Conservation (phyloP, 306 rosid genomes). For the Cucurbita moschata region DNA sequence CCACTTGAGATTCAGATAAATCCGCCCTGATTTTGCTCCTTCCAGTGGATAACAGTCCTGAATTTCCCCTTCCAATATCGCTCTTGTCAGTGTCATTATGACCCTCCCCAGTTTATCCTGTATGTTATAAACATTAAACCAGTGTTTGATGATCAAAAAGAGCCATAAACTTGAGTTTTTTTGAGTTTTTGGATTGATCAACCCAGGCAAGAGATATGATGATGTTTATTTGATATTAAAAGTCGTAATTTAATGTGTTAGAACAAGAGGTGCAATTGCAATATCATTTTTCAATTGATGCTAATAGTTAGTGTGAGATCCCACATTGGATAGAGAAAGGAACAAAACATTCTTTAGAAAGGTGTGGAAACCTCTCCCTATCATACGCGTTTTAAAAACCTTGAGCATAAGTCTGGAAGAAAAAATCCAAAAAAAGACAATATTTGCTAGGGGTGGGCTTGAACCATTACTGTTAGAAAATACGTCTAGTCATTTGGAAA, state of each 20-base stretch:
- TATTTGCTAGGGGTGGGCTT: too few species aligned
- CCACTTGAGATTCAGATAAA: conserved; percentile 54
- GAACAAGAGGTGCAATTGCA: too few species aligned
- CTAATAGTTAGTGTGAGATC: neutral
- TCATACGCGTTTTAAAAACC: too few species aligned
- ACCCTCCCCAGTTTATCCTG: conserved; percentile 75
- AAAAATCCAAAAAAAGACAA: too few species aligned
- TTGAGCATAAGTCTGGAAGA: too few species aligned
- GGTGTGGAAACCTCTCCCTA: too few species aligned
- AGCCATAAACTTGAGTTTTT: neutral
- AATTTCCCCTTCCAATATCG: conserved; percentile 55
- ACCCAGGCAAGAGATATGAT: neutral
- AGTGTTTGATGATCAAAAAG: neutral
- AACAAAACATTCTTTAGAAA: too few species aligned
- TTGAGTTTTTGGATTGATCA: neutral
- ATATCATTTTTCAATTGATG: neutral
- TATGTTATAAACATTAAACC: neutral
- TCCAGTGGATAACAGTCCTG: conserved; percentile 36
- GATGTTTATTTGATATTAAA: neutral
- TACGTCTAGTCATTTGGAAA: neutral
- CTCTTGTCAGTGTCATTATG: conserved; percentile 67
- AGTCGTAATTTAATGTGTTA: neutral
- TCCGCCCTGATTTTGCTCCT: conserved; percentile 57
- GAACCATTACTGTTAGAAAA: neutral
- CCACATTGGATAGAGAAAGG: too few species aligned